Base-by-base conservation (phyloP, 371 early-diverging fungal genomes). In the Gilbertella persicaria region DNA sequence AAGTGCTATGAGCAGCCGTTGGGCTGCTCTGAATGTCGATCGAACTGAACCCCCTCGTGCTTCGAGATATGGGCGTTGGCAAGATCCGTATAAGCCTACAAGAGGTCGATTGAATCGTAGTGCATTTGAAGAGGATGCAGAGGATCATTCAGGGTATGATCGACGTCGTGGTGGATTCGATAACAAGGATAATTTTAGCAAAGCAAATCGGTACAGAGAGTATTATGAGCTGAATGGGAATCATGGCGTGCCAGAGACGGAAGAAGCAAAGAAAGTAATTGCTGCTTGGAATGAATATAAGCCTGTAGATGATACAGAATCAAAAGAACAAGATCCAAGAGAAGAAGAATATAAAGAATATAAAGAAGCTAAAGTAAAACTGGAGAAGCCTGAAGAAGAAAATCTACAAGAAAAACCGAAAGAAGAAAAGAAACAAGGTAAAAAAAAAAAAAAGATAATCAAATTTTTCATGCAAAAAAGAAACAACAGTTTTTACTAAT, bases 101-200 rank as follows among this genome's bases (percentile, higher is more conserved):
- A 26, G 45, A 13, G 53, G 53, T 5, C 35, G 44, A 52, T 14
- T 52, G 10, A 52, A 52, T n/a, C 42, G 53, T 23, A 44, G 45
- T 26, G 17, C 30, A n/a, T 51, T 51, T 33, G 51, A 51, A 42
- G 51, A 42, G 12, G 12, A 29, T 12, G 17, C 33, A 21, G 23
- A 35, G 4, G 36, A 35, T 24, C 0, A 10, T 36, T 8, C 14
- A 42, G 13, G 42, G 14, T 5, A 21, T 28, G 13, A 50, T 41
- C 9, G 4, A 3, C 53, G 53, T 25, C 36, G 45, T 36, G 53
- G 53, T 14, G 53, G 53, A 12, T 53, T 53, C 20, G 28, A 21
- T 13, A 53, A 53, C 14, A 37, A 20, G 6, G 37, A 25, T 0
- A 53, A 53, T 16, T 53, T 53, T 20, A 52, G 24, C 8, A 36